Conservation (phyloP, 306 rosid species). For the Ceratonia siliqua region DNA sequence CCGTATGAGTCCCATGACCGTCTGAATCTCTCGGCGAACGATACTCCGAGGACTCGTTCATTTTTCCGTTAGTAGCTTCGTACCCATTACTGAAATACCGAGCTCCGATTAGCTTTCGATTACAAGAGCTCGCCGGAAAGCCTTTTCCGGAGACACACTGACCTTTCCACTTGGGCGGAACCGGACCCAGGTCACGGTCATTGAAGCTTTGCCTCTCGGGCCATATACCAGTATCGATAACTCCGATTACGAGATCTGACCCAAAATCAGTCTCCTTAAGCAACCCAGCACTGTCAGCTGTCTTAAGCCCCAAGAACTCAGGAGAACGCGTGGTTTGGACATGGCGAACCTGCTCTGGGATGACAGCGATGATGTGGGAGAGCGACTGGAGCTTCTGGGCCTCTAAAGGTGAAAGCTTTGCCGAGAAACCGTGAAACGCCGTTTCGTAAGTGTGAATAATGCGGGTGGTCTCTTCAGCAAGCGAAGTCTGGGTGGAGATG, state of each 20-base stretch:
- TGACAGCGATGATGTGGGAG: constrained; percentile 53
- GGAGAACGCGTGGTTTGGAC: constrained; percentile 85
- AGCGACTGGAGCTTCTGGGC: constrained; percentile 46
- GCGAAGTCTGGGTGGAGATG: neutral
- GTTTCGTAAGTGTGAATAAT: constrained; percentile 67
- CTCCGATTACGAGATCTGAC: constrained; percentile 90
- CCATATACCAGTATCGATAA: constrained; percentile 80
- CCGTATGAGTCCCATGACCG: constrained; percentile 89
- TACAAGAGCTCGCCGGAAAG: constrained; percentile 56
- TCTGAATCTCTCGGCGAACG: constrained; percentile 84
- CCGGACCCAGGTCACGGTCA: constrained; percentile 63
- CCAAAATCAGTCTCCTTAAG: constrained; percentile 83
- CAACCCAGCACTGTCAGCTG: constrained; percentile 60
- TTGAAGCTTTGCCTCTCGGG: constrained; percentile 80
- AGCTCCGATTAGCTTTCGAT: constrained; percentile 80
- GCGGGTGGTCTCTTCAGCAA: neutral
- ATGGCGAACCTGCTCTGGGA: constrained; percentile 74
- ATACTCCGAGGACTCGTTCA: constrained; percentile 69
- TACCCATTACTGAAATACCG: constrained; percentile 67
- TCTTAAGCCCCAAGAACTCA: constrained; percentile 71
- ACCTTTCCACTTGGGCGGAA: constrained; percentile 82
- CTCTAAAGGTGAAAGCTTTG: constrained; percentile 59
- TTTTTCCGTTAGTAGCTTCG: constrained; percentile 77
- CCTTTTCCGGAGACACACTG: constrained; percentile 50
- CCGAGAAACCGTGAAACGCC: constrained; percentile 74